Conservation (phyloP, 331 rosid genomes). For the Malus hybrid region DNA sequence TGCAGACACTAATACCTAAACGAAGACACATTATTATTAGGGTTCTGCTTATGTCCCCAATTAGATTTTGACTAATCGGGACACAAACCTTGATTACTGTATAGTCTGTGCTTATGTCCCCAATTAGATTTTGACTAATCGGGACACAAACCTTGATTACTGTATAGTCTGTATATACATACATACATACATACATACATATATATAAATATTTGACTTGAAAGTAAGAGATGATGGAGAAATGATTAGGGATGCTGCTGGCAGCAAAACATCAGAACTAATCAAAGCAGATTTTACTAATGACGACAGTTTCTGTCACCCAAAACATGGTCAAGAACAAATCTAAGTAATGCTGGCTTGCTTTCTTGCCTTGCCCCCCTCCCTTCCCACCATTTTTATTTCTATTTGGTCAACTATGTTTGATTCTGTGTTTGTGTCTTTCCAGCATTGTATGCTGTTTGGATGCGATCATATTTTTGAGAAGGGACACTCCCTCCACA, state of each 20-base stretch:
- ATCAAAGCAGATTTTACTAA: slow-evolving; percentile 3
- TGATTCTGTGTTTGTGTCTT: slow-evolving; percentile 11
- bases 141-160: slow-evolving; percentile 14
- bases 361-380: slow-evolving; percentile 47
- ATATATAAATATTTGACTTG: not conserved
- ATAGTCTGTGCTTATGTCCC: not conserved
- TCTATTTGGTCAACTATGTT: slow-evolving; percentile 5
- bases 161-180: not conserved
- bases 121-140: slow-evolving; percentile 13
- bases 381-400: too few species aligned
- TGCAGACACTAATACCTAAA: not conserved
- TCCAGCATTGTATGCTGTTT: slow-evolving; percentile 5
- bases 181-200: too few species aligned
- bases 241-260: slow-evolving; percentile 49
- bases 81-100: slow-evolving; percentile 12
- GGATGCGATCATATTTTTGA: not conserved
- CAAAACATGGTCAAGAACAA: slow-evolving; percentile 67
- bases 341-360: slow-evolving; percentile 49
- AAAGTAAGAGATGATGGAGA: slow-evolving; percentile 34
- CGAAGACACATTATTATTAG: not conserved
- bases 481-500: not conserved
- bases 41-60: not conserved
- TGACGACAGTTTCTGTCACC: slow-evolving; percentile 53
- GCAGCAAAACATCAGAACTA: slow-evolving; percentile 23
- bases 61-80: slow-evolving; percentile 16